Base-by-base conservation (phyloP, 2,329 filamentous ascomycete species). In the Sarocladium kiliense region DNA sequence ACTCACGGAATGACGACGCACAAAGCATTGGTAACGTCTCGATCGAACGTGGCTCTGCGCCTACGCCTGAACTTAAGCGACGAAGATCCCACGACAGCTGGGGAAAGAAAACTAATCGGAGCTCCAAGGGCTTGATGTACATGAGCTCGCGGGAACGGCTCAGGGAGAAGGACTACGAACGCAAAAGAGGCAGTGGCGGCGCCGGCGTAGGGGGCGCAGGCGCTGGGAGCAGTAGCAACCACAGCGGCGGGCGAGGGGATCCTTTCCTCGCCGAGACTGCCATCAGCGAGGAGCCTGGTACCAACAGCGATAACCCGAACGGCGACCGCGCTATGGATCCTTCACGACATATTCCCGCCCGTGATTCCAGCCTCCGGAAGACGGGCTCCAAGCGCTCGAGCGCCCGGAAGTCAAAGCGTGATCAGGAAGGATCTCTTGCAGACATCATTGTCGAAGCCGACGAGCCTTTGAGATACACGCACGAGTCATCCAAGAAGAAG, bases 111-210 rank as follows among this genome's bases (percentile, higher is more conserved):
- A 71, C 77, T 39, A 68, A 68, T 2, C 76, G 82, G 26, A 73
- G 72, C 56, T 69, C 79, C 58, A 82, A 79, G 65, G 80, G 84
- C 2, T 70, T 89, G 63, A 84, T 86, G 79, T 88, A 89, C 64
- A 89, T 87, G 85, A 85, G 79, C 71, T 89, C 87, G 45, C 86
- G 81, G 64, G 87, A 90, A 66, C 77, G 78, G 27, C 71, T 89
- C 45, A 77, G 80, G 45, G 82, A 84, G 53, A 84, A 78, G 60
- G 85, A 88, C 59, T 71, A 71, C 3, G 84, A 88, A 59, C 79
- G 80, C 61, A 86, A 81, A 63, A 63, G 71, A n/a, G 63, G 62
- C 0, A 62, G 64, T 3, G 62, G 62, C 3, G 58, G 63, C 0
- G 61, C 62, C n/a, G 51, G 30, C 11, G 49, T 32, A 16, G 36